Percentiles rank a stretch among this genome's conserved stretches.
Evolutionary conservation across 1,284 basidiomycete genomes (phyloP).

Genomic region (Puccinia novopanici): DNA sequence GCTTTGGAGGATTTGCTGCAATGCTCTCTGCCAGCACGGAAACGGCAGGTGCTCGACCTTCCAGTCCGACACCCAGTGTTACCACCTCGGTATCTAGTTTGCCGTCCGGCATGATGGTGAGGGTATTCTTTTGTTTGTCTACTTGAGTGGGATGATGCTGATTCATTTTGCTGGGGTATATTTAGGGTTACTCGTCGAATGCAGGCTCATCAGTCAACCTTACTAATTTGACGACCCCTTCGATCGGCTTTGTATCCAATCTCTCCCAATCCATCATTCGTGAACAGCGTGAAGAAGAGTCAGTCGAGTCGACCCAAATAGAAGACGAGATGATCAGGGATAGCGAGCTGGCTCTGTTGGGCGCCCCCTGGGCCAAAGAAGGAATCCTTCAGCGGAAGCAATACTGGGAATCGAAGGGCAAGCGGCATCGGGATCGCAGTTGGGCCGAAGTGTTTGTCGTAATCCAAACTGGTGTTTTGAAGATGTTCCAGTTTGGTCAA

Average conservation of each 20-base stretch:
- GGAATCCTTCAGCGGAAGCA: conserved; percentile 90
- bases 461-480: conserved; percentile 85
- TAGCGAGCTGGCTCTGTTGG: conserved; percentile 88
- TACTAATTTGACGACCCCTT: conserved; percentile 56
- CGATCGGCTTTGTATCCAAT: conserved; percentile 91
- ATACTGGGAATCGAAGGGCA: conserved; percentile 82
- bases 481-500: conserved; percentile 71
- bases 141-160: background rate
- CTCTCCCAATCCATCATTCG: conserved; percentile 93
- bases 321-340: conserved; percentile 72
- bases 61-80: conserved; percentile 81
- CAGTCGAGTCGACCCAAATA: conserved; percentile 67
- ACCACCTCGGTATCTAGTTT: conserved; percentile 61
- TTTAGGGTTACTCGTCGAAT: conserved; percentile 51
- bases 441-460: conserved; percentile 86
- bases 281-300: conserved; percentile 88
- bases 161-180: conserved; percentile 3
- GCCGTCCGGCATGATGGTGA: conserved; percentile 55
- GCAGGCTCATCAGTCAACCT: conserved; percentile 43
- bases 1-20: conserved; percentile 54
- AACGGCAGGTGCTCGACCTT: conserved; percentile 52
- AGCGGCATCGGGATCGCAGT: conserved; percentile 77
- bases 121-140: background rate
- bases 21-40: conserved; percentile 49
- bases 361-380: conserved; percentile 98